Base-by-base conservation (phyloP, 2,329 filamentous ascomycete genomes). In the Scleromitrula shiraiana region DNA sequence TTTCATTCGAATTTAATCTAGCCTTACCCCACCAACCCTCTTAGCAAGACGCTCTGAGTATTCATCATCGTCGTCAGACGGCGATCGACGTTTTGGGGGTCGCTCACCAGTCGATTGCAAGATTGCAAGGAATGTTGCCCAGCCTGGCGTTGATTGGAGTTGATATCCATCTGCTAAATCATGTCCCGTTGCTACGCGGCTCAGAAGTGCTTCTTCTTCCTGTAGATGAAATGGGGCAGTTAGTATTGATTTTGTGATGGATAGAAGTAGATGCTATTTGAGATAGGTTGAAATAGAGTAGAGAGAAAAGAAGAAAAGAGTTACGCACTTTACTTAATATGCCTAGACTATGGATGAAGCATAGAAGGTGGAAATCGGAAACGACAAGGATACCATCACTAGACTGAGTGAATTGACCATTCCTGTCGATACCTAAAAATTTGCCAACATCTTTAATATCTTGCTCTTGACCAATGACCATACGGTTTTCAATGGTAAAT, bases 81-180 rank as follows among this genome's bases (percentile, higher is more conserved):
- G 62, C 33, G 63, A 65, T 70, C 70, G 68, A 64, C 80, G 85
- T 77, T 93, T 94, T 69, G 82, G 83, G 79, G 84, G 80, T 80
- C 84, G 84, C 86, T 95, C 90, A 95, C 90, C 88, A 78, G 88
- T 89, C 80, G 89, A 86, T 82, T 93, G 82, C 71, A 97, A 79
- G 67, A 98, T 95, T 67, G 86, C 84, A 70, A 91, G 77, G 64
- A 98, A 76, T 51, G 88, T 97, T 68, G 90, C 86, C 93, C 93
- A 98, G 63, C 93, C 93, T 64, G 84, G 78, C 60, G 85, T 90
- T 60, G 88, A 84, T 68, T 89, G 80, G 59, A 98, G 77, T 64
- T 93, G 83, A 64, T 88, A 82, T 52, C 83, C 83, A 59, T 94
- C 86, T 53, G 83, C 79, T 49, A 87, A 76, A 67, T 95, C 86